phyloP scores from a whole-genome alignment of 768 basidiomycete species.

The Suillus occidentalis region DNA sequence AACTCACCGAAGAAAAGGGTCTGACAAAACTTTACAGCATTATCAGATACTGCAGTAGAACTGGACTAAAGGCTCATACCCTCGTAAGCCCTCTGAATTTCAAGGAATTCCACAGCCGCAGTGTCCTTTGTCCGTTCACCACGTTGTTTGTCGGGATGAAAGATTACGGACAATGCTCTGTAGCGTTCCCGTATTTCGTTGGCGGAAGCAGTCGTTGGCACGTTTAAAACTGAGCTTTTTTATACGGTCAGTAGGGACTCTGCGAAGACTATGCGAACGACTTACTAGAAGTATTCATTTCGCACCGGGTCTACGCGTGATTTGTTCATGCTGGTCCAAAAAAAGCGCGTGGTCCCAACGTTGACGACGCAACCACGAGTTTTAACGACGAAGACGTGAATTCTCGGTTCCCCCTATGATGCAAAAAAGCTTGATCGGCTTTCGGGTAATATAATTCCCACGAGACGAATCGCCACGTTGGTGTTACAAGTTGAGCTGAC shows the following conservation, averaged over 20 bases:
- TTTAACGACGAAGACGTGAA: background rate
- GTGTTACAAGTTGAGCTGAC: background rate
- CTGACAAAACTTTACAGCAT: slow-evolving; percentile 56
- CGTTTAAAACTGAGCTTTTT: slow-evolving; percentile 65
- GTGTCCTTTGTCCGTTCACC: slow-evolving; percentile 53
- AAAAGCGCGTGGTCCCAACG: background rate
- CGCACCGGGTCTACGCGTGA: slow-evolving; percentile 7
- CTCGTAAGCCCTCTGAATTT: slow-evolving; percentile 84
- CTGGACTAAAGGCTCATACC: slow-evolving; percentile 35
- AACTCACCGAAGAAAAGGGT: slow-evolving; percentile 65
- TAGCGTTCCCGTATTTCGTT: slow-evolving; percentile 76
- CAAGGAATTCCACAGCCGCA: slow-evolving; percentile 67
- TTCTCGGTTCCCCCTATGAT: background rate
- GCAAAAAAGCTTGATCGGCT: background rate
- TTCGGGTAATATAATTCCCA: background rate
- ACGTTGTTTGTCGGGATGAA: slow-evolving; percentile 84
- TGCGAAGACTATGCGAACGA: background rate
- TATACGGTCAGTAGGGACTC: slow-evolving; percentile 1
- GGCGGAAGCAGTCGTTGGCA: slow-evolving; percentile 61
- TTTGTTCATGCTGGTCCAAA: background rate
- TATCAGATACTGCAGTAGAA: background rate
- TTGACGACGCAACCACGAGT: background rate
- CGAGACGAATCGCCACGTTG: slow-evolving; percentile 2
- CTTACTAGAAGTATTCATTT: slow-evolving; percentile 31
- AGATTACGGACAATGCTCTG: slow-evolving; percentile 67